These are phyloP conservation scores for Candida sp. DNA, from an alignment of 1,139 yeast genomes.

Conservation along the genomic window DNA sequence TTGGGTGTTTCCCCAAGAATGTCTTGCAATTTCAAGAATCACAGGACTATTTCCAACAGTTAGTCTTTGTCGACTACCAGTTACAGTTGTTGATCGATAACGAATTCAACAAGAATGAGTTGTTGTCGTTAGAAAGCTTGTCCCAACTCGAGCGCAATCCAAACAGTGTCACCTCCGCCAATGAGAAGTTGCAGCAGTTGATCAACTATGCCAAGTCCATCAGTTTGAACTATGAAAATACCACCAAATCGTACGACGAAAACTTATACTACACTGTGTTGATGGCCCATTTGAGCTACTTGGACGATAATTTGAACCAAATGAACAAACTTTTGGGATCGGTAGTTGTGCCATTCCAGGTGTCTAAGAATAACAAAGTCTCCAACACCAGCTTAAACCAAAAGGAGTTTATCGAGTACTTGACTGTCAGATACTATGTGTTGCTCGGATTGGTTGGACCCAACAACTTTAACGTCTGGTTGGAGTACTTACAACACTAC, in stretches of 20 bases:
- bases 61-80: constrained; percentile 45
- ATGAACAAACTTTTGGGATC: constrained; percentile 23
- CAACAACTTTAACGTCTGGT: constrained; percentile 29
- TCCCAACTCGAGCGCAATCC: not conserved
- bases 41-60: constrained; percentile 38
- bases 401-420: constrained; percentile 34
- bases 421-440: constrained; percentile 40
- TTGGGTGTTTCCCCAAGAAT: constrained; percentile 45
- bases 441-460: constrained; percentile 31
- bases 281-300: constrained; percentile 39
- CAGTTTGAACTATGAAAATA: constrained; percentile 29
- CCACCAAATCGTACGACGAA: constrained; percentile 32
- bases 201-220: constrained; percentile 33
- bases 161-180: constrained; percentile 13
- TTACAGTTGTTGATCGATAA: constrained; percentile 38
- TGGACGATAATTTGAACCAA: constrained; percentile 29
- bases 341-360: constrained; percentile 17
- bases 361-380: constrained; percentile 15
- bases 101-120: constrained; percentile 33
- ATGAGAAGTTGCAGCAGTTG: constrained; percentile 32
- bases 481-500: constrained; percentile 30
- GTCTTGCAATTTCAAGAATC: constrained; percentile 40
- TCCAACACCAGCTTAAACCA: constrained; percentile 16
- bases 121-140: constrained; percentile 23
- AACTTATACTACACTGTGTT: constrained; percentile 36